Conservation (phyloP, 2,329 filamentous ascomycete genomes). For the Aspergillus pseudotamarii region DNA sequence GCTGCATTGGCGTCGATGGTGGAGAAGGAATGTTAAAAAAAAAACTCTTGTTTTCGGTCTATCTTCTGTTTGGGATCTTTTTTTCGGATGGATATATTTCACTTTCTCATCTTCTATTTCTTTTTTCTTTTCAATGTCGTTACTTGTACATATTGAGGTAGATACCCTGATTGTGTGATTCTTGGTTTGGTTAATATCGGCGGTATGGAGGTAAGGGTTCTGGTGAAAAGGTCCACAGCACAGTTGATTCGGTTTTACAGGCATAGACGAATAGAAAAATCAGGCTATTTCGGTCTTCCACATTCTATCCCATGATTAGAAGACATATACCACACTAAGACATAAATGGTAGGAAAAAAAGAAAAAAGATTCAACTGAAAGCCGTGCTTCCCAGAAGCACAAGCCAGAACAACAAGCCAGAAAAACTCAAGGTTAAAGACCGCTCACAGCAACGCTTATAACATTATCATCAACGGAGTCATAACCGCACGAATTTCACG, state of each 20-base stretch:
- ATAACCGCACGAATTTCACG: neutral
- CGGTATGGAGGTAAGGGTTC: neutral
- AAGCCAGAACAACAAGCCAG: neutral
- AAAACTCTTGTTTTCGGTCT: neutral
- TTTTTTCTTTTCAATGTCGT: neutral
- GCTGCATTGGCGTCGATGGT: conserved; percentile 41
- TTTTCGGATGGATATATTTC: neutral
- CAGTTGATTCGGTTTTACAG: neutral
- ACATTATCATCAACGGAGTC: neutral
- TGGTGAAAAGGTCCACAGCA: neutral
- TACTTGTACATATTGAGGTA: conserved; percentile 13
- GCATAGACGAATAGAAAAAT: neutral
- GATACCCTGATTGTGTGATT: conserved; percentile 17
- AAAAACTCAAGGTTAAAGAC: neutral
- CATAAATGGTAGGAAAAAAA: neutral
- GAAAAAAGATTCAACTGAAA: neutral
- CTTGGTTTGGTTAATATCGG: conserved; percentile 1
- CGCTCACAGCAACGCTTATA: neutral
- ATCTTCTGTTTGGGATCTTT: conserved; percentile 1
- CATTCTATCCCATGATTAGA: neutral
- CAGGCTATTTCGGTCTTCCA: neutral
- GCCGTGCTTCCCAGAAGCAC: neutral
- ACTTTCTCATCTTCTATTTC: neutral
- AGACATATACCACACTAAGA: neutral
- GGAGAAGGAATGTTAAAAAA: conserved; percentile 20